Conservation (phyloP, 176 grass and related monocot genomes). For the Carex myosuroides region DNA sequence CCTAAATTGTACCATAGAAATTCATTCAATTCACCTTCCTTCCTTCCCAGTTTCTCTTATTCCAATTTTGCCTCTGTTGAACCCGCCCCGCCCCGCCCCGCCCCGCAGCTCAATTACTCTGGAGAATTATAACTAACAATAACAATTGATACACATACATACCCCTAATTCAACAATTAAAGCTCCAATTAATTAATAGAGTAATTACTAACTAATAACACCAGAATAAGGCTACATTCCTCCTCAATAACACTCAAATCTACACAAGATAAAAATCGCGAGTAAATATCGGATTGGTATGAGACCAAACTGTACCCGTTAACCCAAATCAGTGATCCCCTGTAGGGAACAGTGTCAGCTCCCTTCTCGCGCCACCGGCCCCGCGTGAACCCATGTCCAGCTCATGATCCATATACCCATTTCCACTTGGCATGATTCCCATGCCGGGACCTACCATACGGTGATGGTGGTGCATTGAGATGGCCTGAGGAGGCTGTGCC, state of each 20-base stretch:
- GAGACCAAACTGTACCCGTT: constrained; percentile 6
- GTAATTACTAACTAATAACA: constrained; percentile 24
- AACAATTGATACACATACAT: constrained; percentile 7
- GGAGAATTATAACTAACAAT: constrained; percentile 23
- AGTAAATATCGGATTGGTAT: not conserved
- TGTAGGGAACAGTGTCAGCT: constrained; percentile 79
- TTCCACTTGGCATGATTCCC: constrained; percentile 41
- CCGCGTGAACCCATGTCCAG: constrained; percentile 57
- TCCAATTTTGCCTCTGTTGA: constrained; percentile 25
- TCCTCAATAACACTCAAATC: constrained; percentile 22
- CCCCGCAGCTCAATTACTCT: not conserved
- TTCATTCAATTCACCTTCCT: not conserved
- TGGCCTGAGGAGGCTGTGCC: constrained; percentile 31
- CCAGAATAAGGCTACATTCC: not conserved
- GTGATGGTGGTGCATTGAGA: constrained; percentile 55
- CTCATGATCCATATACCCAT: constrained; percentile 47
- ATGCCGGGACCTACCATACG: constrained; percentile 5
- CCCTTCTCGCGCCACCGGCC: constrained; percentile 38
- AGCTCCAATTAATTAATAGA: constrained; percentile 16
- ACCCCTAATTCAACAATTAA: constrained; percentile 26
- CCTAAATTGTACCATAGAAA: constrained; percentile 4
- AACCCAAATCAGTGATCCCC: constrained; percentile 49
- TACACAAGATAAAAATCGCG: not conserved
- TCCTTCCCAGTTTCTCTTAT: constrained; percentile 8
- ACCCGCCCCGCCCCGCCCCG: too few species aligned